phyloP scores from a whole-genome alignment of 2,329 filamentous ascomycete species.

The Chrysoporthe deuterocubensis region DNA sequence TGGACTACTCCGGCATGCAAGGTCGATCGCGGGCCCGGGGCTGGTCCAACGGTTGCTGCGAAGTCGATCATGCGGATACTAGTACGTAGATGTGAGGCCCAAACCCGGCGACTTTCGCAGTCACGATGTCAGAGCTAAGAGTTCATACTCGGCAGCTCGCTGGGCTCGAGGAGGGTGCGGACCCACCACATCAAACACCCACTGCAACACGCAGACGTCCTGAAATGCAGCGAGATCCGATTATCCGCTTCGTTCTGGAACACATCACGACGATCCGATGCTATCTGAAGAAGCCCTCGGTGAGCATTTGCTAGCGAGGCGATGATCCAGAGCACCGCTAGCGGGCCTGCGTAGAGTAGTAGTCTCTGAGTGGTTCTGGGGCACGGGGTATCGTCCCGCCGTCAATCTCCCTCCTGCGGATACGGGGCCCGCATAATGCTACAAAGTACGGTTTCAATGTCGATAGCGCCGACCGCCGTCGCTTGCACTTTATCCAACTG shows the following conservation, averaged over 20 bases:
- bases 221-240: background rate
- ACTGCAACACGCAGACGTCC: background rate
- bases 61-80: conserved; percentile 4
- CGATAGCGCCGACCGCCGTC: conserved; percentile 11
- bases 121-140: background rate
- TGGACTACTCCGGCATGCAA: conserved; percentile 5
- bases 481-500: background rate
- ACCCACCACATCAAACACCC: background rate
- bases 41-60: background rate
- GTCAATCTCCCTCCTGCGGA: background rate
- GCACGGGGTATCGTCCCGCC: background rate
- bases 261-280: background rate
- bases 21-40: conserved; percentile 15
- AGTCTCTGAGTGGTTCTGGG: background rate
- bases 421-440: background rate
- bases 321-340: background rate
- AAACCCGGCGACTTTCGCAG: background rate
- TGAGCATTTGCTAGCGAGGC: background rate
- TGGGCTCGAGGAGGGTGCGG: background rate
- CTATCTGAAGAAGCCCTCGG: background rate
- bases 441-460: background rate
- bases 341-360: background rate
- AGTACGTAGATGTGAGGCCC: background rate
- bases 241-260: background rate
- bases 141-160: background rate